Base-by-base conservation (phyloP, 768 basidiomycete genomes). In the Cystofilobasidium ferigula region DNA sequence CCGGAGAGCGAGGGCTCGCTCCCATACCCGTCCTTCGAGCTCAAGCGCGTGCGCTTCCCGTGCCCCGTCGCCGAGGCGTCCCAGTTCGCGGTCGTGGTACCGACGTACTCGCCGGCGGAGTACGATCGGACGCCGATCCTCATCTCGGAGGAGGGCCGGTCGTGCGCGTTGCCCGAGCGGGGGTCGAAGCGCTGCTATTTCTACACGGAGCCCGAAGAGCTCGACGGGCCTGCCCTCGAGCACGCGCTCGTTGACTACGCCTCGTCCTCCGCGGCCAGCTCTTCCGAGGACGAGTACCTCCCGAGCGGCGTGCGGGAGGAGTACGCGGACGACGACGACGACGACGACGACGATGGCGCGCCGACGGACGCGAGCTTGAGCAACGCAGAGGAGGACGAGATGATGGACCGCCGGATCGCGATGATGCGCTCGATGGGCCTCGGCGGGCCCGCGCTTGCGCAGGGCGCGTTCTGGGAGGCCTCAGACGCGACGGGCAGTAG, bases 111-210 rank as follows among this genome's bases (percentile, higher is more conserved):
- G 2, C 51, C 51, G 28, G 26, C 51, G 2, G 51, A 54, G 51
- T 54, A 54, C 30, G 51, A 54, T 18, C 51, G 51, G 30, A 54
- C 51, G 28, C 51, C 51, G 51, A 54, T 54, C 30, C 51, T 54
- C 51, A 54, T 54, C 51, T 54, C 51, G 2, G 51, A 54, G 30
- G 51, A 54, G 16, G 51, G 51, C 51, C 51, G 51, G 51, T 54
- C 51, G 30, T 54, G 51, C 51, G 51, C 16, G 28, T 28, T 54
- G 28, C 51, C 51, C 51, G 51, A 30, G 30, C 26, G 51, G 5
- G 51, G 51, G 14, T 54, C 51, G 13, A 54, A 54, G 51, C 26
- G 51, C 10, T 54, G 51, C 51, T 54, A 54, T 28, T 54, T 32
- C 51, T 54, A 54, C 51, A 48, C 47, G 40, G 22, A 7, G 22